Conservation (phyloP, 2,329 filamentous ascomycete species). For the Ramularia endophylla region DNA sequence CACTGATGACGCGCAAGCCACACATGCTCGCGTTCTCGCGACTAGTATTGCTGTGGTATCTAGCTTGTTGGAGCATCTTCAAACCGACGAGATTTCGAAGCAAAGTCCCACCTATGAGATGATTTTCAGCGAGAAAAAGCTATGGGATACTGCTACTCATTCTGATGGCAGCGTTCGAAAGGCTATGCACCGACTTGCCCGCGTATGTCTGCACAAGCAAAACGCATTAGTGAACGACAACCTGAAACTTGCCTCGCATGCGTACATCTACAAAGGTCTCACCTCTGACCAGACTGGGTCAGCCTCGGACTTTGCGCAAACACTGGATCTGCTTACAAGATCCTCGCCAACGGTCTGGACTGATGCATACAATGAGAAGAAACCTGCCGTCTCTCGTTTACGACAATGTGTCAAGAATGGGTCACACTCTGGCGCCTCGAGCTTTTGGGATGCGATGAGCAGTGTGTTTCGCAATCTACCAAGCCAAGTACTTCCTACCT, state of each 20-base stretch:
- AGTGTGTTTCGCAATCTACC: constrained; percentile 56
- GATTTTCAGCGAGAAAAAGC: constrained; percentile 57
- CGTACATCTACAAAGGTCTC: constrained; percentile 70
- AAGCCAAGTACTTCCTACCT: constrained; percentile 47
- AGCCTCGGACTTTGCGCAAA: constrained; percentile 62
- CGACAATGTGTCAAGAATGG: constrained; percentile 72
- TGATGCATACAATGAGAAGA: constrained; percentile 54
- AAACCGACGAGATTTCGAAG: constrained; percentile 52
- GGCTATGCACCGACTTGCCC: constrained; percentile 52
- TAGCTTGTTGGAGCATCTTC: constrained; percentile 44
- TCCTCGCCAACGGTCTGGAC: constrained; percentile 69
- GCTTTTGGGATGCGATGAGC: constrained; percentile 67
- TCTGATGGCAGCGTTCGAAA: constrained; percentile 53
- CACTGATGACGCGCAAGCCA: constrained; percentile 76
- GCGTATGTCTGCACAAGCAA: constrained; percentile 45
- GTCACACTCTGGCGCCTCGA: constrained; percentile 67
- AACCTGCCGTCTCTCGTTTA: constrained; percentile 52
- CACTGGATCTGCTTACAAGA: constrained; percentile 61
- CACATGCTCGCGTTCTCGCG: constrained; percentile 73
- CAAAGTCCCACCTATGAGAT: constrained; percentile 57
- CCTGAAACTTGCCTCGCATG: constrained; percentile 54
- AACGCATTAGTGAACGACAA: constrained; percentile 33
- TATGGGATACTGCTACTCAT: constrained; percentile 56
- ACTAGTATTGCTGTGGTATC: constrained; percentile 52
- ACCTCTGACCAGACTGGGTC: constrained; percentile 69